Evolutionary conservation across 768 basidiomycete genomes (phyloP).

Genomic region (Naematelia encephala): DNA sequence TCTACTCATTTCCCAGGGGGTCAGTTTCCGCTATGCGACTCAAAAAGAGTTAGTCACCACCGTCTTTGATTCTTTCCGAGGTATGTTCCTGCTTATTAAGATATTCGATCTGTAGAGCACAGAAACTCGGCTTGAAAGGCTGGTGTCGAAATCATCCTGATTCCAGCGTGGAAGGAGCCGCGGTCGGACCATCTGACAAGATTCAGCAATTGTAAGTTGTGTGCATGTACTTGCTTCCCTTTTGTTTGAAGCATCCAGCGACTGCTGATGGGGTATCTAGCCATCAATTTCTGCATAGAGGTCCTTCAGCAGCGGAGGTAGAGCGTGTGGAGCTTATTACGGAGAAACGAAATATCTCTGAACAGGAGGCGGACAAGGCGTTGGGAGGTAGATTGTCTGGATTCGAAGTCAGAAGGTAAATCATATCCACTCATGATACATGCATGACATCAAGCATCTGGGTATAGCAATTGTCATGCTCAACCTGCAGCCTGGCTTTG

Average conservation of each 20-base stretch:
- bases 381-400: constrained; percentile 13
- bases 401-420: constrained; percentile 15
- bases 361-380: constrained; percentile 21
- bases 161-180: constrained; percentile 42
- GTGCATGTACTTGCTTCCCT: neutral
- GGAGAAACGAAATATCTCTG: constrained; percentile 24
- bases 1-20: constrained; percentile 27
- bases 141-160: constrained; percentile 47
- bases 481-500: too few species aligned
- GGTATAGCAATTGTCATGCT: too few species aligned
- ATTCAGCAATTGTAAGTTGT: constrained; percentile 40
- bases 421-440: neutral
- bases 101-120: constrained; percentile 16
- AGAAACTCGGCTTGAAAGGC: constrained; percentile 36
- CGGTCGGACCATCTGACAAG: constrained; percentile 31
- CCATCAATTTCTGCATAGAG: constrained; percentile 17
- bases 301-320: constrained; percentile 40
- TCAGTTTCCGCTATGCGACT: constrained; percentile 33
- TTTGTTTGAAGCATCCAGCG: neutral
- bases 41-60: constrained; percentile 40
- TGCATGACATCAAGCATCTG: neutral
- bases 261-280: neutral
- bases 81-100: too few species aligned
- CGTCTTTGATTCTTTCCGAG: neutral
- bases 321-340: constrained; percentile 34